Percentiles rank a stretch among this genome's conserved stretches.
phyloP scores from a whole-genome alignment of 805 yeast genomes.

The Zygoascus biomembranicola region DNA sequence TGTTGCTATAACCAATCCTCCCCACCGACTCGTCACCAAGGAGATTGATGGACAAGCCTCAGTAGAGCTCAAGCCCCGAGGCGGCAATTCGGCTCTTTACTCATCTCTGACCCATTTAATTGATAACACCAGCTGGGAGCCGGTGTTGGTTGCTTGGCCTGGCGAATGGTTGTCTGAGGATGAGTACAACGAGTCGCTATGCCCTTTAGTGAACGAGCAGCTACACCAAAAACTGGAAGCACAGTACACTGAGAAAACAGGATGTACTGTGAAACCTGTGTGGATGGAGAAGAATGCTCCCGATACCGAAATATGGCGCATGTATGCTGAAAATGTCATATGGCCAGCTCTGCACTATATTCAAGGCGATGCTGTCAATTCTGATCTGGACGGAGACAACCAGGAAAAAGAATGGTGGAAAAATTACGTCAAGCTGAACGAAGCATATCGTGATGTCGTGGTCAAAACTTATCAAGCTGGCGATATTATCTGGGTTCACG shows the following conservation, averaged over 20 bases:
- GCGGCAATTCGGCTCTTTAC: conserved; percentile 81
- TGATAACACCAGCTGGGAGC: conserved; percentile 72
- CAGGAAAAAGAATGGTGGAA: conserved; percentile 75
- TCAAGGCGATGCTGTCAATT: conserved; percentile 39
- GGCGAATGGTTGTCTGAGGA: conserved; percentile 54
- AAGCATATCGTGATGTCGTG: conserved; percentile 77
- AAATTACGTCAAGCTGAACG: conserved; percentile 85
- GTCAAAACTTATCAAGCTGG: conserved; percentile 72
- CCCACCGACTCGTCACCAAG: conserved; percentile 46
- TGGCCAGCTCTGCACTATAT: conserved; percentile 97
- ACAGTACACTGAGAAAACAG: conserved; percentile 31
- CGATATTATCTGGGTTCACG: conserved; percentile 89
- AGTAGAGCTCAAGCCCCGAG: conserved; percentile 41
- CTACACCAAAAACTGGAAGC: conserved; percentile 36
- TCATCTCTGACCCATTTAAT: conserved; percentile 61
- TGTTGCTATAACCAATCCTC: conserved; percentile 59
- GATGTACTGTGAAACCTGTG: conserved; percentile 64
- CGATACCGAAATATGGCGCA: conserved; percentile 48
- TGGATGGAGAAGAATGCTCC: conserved; percentile 45
- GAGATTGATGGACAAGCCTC: conserved; percentile 31
- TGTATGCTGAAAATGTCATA: conserved; percentile 77
- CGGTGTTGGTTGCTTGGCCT: conserved; percentile 88
- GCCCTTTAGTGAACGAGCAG: conserved; percentile 42
- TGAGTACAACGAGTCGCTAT: conserved; percentile 22
- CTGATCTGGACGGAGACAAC: conserved; percentile 4